phyloP scores from a whole-genome alignment of 805 yeast genomes.

The Yarrowia hollandica region DNA sequence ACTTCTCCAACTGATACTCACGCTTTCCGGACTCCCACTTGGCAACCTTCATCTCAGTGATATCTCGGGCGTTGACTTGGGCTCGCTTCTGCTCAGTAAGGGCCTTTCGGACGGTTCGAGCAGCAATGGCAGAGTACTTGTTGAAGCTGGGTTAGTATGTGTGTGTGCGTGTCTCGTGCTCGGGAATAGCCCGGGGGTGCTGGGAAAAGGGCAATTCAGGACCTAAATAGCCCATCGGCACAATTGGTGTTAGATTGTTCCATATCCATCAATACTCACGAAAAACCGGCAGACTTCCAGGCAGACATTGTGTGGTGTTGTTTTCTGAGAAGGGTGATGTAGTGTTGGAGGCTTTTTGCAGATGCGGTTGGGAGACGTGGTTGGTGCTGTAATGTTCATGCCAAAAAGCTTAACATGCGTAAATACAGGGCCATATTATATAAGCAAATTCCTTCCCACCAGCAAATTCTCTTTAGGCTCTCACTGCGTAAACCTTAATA shows the following conservation, averaged over 20 bases:
- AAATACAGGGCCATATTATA: neutral
- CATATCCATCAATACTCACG: constrained; percentile 35
- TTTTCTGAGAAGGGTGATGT: constrained; percentile 27
- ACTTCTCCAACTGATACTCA: constrained; percentile 30
- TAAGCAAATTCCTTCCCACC: neutral
- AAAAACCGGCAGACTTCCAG: constrained; percentile 43
- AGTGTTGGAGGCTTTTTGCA: constrained; percentile 25
- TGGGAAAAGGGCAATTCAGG: neutral
- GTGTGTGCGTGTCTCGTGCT: neutral
- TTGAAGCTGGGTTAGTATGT: constrained; percentile 53
- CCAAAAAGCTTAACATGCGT: neutral
- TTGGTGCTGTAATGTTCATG: constrained; percentile 27
- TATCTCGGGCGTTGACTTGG: constrained; percentile 65
- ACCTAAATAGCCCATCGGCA: neutral
- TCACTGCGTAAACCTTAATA: constrained; percentile 16
- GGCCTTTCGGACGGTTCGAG: constrained; percentile 82
- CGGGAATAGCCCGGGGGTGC: neutral
- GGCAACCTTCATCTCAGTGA: constrained; percentile 71
- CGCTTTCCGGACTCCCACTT: constrained; percentile 66
- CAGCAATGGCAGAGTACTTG: constrained; percentile 88
- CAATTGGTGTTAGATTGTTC: constrained; percentile 12
- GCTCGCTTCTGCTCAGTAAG: constrained; percentile 83
- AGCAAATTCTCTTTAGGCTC: constrained; percentile 8
- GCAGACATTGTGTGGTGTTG: constrained; percentile 40
- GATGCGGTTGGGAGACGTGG: constrained; percentile 22